Percentiles rank a stretch among this genome's conserved stretches.
Conservation (phyloP, 352 stramenopile species). For the Elongisporangium undulatum region DNA sequence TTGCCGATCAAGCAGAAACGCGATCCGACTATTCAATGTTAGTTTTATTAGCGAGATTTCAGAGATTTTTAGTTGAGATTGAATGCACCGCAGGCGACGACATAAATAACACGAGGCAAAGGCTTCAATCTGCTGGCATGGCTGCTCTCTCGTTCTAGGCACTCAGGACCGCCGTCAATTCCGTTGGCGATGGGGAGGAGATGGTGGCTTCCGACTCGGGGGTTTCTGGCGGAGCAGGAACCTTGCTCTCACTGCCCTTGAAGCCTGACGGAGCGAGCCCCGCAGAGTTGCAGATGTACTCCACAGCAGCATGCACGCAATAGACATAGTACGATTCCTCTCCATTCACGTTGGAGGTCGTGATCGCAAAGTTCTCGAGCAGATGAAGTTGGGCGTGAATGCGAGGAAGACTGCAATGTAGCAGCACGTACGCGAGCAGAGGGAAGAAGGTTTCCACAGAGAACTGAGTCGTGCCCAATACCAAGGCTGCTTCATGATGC, state of each 20-base stretch:
- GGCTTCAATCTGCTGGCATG: not conserved
- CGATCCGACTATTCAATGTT: not conserved
- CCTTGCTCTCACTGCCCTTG: not conserved
- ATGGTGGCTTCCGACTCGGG: not conserved
- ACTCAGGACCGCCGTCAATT: not conserved
- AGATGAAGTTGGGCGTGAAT: constrained; percentile 81
- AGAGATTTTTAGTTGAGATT: not conserved
- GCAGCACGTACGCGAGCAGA: constrained; percentile 72
- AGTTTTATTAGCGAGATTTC: not conserved
- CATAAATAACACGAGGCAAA: not conserved
- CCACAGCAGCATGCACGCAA: constrained; percentile 78
- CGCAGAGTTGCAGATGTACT: constrained; percentile 80
- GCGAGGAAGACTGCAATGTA: constrained; percentile 64
- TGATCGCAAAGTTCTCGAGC: constrained; percentile 84
- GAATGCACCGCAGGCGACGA: not conserved
- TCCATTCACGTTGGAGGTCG: constrained; percentile 66
- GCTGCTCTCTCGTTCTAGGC: not conserved
- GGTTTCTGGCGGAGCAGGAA: not conserved
- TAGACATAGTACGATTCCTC: constrained; percentile 90
- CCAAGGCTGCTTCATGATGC: constrained; percentile 79
- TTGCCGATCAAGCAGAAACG: too few species aligned
- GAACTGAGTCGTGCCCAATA: constrained; percentile 84
- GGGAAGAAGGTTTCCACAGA: constrained; percentile 87
- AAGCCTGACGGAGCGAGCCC: constrained; percentile 8
- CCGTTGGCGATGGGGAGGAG: not conserved